phyloP scores from a whole-genome alignment of 257 asterid genomes.

The Solanum bulbocastanum region DNA sequence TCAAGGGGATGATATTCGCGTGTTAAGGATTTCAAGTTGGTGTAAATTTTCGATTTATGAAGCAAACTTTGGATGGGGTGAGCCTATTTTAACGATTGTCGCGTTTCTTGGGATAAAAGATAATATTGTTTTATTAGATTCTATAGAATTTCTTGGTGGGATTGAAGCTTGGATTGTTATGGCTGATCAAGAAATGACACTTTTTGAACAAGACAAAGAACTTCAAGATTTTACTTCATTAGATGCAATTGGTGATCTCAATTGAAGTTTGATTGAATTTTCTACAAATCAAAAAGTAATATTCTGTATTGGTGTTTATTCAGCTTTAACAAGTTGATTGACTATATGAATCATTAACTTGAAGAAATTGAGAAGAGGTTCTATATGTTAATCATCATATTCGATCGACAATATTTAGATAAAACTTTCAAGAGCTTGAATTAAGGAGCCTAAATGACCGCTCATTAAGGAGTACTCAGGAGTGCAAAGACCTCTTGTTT shows the following conservation, averaged over 20 bases:
- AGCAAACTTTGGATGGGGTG: conserved; percentile 61
- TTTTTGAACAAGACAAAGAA: conserved; percentile 8
- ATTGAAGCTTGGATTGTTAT: conserved; percentile 22
- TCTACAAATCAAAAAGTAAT: neutral
- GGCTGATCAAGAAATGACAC: conserved; percentile 11
- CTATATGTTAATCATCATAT: too few species aligned
- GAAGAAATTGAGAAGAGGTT: neutral
- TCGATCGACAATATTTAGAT: neutral
- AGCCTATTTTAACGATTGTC: conserved; percentile 31
- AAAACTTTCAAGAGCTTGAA: too few species aligned
- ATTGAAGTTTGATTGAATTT: neutral
- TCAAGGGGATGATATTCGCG: conserved; percentile 9
- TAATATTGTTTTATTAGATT: conserved; percentile 6
- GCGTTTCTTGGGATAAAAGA: conserved; percentile 10
- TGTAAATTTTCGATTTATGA: conserved; percentile 29
- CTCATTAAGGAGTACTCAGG: too few species aligned
- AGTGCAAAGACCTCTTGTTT: neutral
- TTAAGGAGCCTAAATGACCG: neutral
- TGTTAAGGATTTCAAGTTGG: conserved; percentile 31
- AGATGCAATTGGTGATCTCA: neutral
- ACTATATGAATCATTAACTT: neutral
- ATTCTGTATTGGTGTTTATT: neutral
- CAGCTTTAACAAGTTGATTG: neutral
- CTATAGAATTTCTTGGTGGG: conserved; percentile 8
- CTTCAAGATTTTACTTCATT: neutral